Evolutionary conservation across 2,329 filamentous ascomycete genomes (phyloP), one percentile per base, ranked within the genome.

Genomic region (Parafenestella ontariensis): DNA sequence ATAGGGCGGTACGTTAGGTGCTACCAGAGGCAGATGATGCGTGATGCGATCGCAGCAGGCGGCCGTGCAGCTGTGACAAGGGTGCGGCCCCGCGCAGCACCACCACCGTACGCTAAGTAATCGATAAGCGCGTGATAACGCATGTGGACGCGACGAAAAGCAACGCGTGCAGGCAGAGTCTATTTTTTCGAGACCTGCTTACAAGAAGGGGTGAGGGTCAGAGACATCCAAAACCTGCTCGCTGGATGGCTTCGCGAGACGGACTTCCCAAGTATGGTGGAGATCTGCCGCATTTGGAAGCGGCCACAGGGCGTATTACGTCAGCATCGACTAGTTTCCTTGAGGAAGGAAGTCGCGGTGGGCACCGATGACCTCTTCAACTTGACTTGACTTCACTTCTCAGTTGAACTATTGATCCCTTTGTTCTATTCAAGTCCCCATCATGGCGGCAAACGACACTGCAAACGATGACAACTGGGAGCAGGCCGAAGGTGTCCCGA

Each of bases 401-500:
- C 20, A 36, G 11, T 28, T 15, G 18, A 23, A 21, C 9, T 39
- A 21, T 11, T 13, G 5, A 4, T 23, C 20, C 23, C 18, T 39
- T 11, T 39, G 10, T 10, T 11, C 18, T 7, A 39, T 21, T 39
- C 36, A 6, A 40, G 20, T 5, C 29, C 20, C n/a, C 26, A 58
- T 31, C 4, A 74, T 74, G 71, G 57, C 66, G 5, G 24, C 62
- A n/a, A 58, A 59, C 13, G 50, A 54, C 18, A 45, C 49, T 33
- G 48, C 54, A 46, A 69, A 70, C 29, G 71, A 75, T 33, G 75
- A 76, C 11, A 69, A 70, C 40, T 81, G 75, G 74, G 70, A 72
- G 46, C 60, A 74, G 52, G 73, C 74, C 34, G 72, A 79, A 57
- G 79, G 80, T 46, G 73, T 77, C 10, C 75, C 75, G 3, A 70